phyloP scores from a whole-genome alignment of 768 basidiomycete genomes.

The Hericium alpestre region DNA sequence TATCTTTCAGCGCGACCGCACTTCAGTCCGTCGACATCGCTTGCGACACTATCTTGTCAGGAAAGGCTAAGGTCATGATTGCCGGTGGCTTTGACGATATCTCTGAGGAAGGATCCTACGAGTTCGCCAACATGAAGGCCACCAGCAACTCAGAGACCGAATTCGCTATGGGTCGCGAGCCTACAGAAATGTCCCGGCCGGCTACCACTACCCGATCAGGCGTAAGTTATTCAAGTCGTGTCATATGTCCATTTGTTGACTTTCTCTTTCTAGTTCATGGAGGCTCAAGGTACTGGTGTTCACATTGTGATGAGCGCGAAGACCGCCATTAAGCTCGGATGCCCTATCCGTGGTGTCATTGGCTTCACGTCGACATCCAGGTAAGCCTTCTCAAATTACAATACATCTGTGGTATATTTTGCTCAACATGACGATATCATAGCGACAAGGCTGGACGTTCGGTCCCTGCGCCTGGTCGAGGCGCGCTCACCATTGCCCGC shows the following conservation, averaged over 20 bases:
- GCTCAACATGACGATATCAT: constrained; percentile 7
- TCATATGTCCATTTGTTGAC: neutral
- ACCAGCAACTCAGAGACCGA: constrained; percentile 96
- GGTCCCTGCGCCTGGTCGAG: constrained; percentile 92
- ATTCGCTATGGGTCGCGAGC: constrained; percentile 98
- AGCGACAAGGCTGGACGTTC: constrained; percentile 99
- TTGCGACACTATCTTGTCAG: constrained; percentile 86
- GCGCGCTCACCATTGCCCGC: constrained; percentile 81
- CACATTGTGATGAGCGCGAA: constrained; percentile 96
- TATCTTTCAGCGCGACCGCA: constrained; percentile 68
- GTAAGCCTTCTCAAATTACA: constrained; percentile 33
- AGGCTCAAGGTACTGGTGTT: constrained; percentile 91
- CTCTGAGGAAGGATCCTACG: constrained; percentile 95
- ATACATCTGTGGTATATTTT: neutral
- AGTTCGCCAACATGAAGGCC: constrained; percentile 99
- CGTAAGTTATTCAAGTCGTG: constrained; percentile 32
- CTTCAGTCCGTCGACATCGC: constrained; percentile 97
- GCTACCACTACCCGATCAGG: constrained; percentile 93
- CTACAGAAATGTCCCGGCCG: constrained; percentile 97
- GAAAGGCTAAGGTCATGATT: constrained; percentile 99
- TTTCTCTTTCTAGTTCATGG: constrained; percentile 64
- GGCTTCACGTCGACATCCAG: constrained; percentile 95
- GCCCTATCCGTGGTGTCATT: constrained; percentile 86
- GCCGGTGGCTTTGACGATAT: constrained; percentile 98
- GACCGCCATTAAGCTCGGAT: constrained; percentile 90